Base-by-base conservation (phyloP, 306 rosid genomes). In the Dalbergia oliveri region DNA sequence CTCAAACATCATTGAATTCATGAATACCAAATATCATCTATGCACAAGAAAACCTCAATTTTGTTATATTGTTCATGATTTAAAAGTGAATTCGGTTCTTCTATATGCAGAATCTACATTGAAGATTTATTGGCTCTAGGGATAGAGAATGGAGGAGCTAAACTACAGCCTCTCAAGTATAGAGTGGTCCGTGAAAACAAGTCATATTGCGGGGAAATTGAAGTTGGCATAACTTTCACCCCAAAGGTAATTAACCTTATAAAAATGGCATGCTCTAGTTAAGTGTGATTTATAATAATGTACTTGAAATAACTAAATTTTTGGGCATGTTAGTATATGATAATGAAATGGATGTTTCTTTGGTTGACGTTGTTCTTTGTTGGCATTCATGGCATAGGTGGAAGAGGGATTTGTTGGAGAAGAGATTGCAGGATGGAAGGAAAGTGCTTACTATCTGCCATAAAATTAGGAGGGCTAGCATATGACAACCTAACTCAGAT, bases 381-480 rank as follows among this genome's bases (percentile, higher is more conserved):
- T 70, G 79, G 43, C 70, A 80, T 63, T 86, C 21, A 11, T 51
- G 57, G 45, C 18, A 65, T 13, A 92, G 98, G 89, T 15, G 39
- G 86, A 80, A 71, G 86, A 66, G n/a, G 80, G 82, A 44, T 75
- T 72, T 60, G 81, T 66, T 19, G 88, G 68, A 53, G 88, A 81
- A 56, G 81, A 86, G 18, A 41, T 85, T 18, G 94, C 97, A 83
- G 97, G 97, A 81, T 92, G 98, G 96, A 89, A 84, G 84, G 83
- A 94, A 59, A 92, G 96, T 51, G 7, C 13, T 44, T 21, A 69
- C 9, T 54, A 69, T 57, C 23, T 43, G 39, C 33, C 54, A 39
- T 35, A 74, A 74, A n/a, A 82, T 10, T 21, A 58, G 11, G 23
- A 53, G 1, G 69, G 33, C 11, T 8, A 21, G 33, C 69, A 41